Conservation (phyloP, 2,329 filamentous ascomycete species). For the Exophiala mesophila region DNA sequence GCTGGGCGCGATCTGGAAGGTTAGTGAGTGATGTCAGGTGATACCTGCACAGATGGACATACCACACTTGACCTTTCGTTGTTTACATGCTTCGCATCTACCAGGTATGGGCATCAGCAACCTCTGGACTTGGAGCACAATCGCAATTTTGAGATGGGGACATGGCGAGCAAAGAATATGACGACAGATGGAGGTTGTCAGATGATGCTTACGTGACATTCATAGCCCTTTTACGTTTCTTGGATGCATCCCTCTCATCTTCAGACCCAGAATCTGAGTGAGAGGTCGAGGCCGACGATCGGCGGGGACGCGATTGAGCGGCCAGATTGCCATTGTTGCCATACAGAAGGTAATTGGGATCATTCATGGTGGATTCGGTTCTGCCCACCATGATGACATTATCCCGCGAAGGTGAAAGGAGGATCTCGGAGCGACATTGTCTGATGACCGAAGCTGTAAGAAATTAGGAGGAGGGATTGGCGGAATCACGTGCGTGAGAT, state of each 20-base stretch:
- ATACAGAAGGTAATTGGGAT: conserved; percentile 25
- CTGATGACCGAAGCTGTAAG: conserved; percentile 10
- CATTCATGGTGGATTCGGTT: conserved; percentile 8
- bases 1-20: conserved; percentile 46
- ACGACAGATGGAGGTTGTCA: neutral
- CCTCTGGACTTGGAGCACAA: conserved; percentile 8
- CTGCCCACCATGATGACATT: neutral
- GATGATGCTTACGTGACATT: conserved; percentile 27
- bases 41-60: conserved; percentile 17
- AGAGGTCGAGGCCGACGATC: conserved; percentile 4
- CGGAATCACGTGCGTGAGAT: too few species aligned
- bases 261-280: conserved; percentile 40
- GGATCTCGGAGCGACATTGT: conserved; percentile 13
- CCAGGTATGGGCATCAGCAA: conserved; percentile 17
- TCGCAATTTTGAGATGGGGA: too few species aligned
- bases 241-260: conserved; percentile 37
- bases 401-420: conserved; percentile 6
- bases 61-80: conserved; percentile 45
- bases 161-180: neutral
- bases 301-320: neutral
- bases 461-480: conserved; percentile 1
- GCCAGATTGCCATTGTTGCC: conserved; percentile 5
- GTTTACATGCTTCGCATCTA: conserved; percentile 43
- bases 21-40: neutral
- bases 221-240: conserved; percentile 54